Conservation (phyloP, 305 asterid genomes). For the Salvia sclarea region DNA sequence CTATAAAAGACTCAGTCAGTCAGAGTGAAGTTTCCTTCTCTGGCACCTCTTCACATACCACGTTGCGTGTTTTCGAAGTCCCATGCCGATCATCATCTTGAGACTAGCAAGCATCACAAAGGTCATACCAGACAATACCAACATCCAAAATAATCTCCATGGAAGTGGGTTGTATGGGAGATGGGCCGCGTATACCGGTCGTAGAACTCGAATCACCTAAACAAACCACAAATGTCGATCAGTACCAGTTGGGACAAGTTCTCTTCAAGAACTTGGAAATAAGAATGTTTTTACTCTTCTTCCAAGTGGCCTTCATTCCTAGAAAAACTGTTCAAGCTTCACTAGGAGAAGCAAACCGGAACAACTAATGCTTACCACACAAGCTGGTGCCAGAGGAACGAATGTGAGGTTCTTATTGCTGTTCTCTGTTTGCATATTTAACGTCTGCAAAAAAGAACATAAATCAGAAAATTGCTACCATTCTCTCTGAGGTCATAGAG, state of each 20-base stretch:
- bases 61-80: constrained; percentile 72
- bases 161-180: constrained; percentile 71
- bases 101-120: constrained; percentile 92
- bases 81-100: constrained; percentile 84
- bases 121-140: constrained; percentile 58
- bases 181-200: constrained; percentile 89
- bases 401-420: constrained; percentile 71
- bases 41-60: constrained; percentile 87
- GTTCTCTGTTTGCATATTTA: constrained; percentile 68
- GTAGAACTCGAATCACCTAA: constrained; percentile 82
- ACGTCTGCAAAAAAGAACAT: constrained; percentile 49
- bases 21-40: constrained; percentile 76
- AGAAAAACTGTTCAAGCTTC: not conserved
- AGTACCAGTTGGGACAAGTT: too few relatives aligned
- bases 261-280: not conserved
- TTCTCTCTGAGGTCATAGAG: constrained; percentile 18
- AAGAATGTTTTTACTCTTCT: not conserved
- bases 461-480: constrained; percentile 14
- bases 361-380: constrained; percentile 68
- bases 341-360: not conserved
- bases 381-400: constrained; percentile 96
- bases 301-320: not conserved
- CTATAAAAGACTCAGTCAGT: constrained; percentile 47
- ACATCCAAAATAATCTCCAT: constrained; percentile 83
- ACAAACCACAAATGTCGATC: not conserved